A percentile compares a stretch with the other conserved stretches of the same genome.
Evolutionary conservation across 1,284 basidiomycete genomes (phyloP).

Genomic region (Papiliotrema nemorosa): DNA sequence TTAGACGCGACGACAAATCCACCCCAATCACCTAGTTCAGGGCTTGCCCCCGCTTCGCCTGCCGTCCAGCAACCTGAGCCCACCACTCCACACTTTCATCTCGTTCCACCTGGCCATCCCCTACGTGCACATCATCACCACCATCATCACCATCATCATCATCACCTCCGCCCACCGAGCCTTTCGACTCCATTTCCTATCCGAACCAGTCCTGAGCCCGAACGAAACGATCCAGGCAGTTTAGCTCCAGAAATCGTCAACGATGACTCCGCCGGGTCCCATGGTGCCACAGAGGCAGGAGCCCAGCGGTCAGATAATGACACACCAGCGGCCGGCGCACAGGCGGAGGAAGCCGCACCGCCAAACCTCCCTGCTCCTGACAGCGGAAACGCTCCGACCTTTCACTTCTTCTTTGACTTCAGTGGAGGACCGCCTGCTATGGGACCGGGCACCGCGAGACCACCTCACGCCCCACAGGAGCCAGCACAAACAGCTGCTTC

Average conservation of each 20-base stretch:
- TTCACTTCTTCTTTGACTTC: slow-evolving; percentile 7
- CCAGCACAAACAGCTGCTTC: slow-evolving; percentile 2
- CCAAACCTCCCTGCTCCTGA: neutral
- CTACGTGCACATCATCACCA: no score
- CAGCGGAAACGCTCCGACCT: neutral
- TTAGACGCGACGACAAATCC: no score
- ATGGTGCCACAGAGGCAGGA: no score
- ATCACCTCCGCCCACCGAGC: slow-evolving; percentile 4
- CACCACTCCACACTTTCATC: no score
- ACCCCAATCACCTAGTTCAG: no score
- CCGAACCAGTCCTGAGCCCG: neutral
- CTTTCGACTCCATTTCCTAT: neutral
- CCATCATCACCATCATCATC: slow-evolving; percentile 1
- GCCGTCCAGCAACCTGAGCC: no score
- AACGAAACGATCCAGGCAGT: neutral
- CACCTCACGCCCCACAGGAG: slow-evolving; percentile 2
- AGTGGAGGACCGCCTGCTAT: neutral
- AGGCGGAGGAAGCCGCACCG: neutral
- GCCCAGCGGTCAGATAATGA: no score
- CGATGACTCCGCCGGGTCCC: no score
- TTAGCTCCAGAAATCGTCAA: no score
- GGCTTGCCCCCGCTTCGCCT: no score
- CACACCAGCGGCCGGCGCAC: neutral
- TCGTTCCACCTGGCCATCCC: no score
- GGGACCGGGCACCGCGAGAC: neutral